phyloP scores from a whole-genome alignment of 192 early-diverging fungal species.

The Backusella parvicylindrica region DNA sequence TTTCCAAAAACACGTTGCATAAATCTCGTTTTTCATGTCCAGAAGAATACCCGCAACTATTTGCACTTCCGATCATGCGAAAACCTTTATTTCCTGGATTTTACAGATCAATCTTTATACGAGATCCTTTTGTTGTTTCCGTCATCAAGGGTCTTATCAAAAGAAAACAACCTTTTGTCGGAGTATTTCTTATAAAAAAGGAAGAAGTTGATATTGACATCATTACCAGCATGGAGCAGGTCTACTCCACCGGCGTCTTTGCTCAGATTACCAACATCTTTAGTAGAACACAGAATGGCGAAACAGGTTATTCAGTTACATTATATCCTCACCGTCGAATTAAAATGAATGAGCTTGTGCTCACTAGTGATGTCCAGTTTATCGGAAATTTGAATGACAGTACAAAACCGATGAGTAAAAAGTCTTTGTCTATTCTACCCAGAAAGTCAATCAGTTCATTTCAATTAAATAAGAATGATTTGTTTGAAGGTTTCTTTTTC shows the following conservation, averaged over 20 bases:
- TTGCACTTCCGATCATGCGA: conserved; percentile 88
- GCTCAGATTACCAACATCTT: conserved; percentile 95
- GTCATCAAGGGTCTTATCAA: conserved; percentile 91
- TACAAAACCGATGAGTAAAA: neutral
- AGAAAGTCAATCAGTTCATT: neutral
- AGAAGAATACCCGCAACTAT: conserved; percentile 87
- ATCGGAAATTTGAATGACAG: neutral
- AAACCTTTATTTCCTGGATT: conserved; percentile 95
- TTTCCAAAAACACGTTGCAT: neutral
- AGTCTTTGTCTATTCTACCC: neutral
- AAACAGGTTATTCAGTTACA: conserved; percentile 83
- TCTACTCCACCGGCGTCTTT: conserved; percentile 91
- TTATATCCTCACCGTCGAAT: conserved; percentile 95
- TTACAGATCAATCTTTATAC: conserved; percentile 97
- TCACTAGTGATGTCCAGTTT: neutral
- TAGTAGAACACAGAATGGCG: conserved; percentile 59
- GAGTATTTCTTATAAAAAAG: conserved; percentile 91
- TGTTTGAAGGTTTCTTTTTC: neutral
- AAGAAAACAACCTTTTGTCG: conserved; percentile 91
- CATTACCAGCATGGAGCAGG: conserved; percentile 69
- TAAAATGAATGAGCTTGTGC: conserved; percentile 55
- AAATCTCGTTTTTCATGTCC: conserved; percentile 56
- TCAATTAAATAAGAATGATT: neutral
- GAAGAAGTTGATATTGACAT: conserved; percentile 84
- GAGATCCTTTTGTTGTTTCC: conserved; percentile 85